Conservation (phyloP, 768 basidiomycete genomes). For the Rhizopogon roseolus region DNA sequence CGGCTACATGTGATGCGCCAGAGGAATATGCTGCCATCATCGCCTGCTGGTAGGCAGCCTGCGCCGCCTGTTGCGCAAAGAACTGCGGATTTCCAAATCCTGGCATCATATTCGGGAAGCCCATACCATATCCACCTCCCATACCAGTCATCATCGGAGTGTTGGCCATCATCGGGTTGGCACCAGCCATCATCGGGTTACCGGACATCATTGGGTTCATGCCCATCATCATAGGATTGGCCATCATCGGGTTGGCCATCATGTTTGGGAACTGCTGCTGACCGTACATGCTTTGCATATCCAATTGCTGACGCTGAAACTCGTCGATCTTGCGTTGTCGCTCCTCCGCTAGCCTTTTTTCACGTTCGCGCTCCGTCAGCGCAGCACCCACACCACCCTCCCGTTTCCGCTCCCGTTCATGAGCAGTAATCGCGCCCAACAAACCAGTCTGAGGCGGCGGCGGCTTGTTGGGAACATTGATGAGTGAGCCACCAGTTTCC, state of each 20-base stretch:
- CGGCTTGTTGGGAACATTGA: slow-evolving; percentile 95
- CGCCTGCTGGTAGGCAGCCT: slow-evolving; percentile 85
- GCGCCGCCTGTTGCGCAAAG: slow-evolving; percentile 78
- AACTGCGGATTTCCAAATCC: slow-evolving; percentile 61
- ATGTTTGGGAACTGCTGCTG: slow-evolving; percentile 30
- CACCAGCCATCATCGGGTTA: slow-evolving; percentile 52
- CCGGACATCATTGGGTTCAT: slow-evolving; percentile 50
- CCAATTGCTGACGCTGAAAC: slow-evolving; percentile 81
- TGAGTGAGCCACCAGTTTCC: slow-evolving; percentile 85
- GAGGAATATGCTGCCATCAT: slow-evolving; percentile 73
- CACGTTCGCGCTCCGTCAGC: slow-evolving; percentile 91
- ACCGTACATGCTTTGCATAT: slow-evolving; percentile 82
- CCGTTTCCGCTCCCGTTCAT: slow-evolving; percentile 90
- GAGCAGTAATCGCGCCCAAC: slow-evolving; percentile 92
- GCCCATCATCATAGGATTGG: slow-evolving; percentile 61
- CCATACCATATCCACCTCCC: slow-evolving; percentile 42
- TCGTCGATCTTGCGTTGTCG: slow-evolving; percentile 91
- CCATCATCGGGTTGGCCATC: slow-evolving; percentile 68
- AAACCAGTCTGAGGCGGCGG: slow-evolving; percentile 94
- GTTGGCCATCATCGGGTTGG: slow-evolving; percentile 46
- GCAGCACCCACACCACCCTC: slow-evolving; percentile 95
- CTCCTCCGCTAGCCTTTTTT: slow-evolving; percentile 88
- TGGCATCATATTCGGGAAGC: slow-evolving; percentile 36
- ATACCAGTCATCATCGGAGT: slow-evolving; percentile 53
- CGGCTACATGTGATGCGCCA: slow-evolving; percentile 72